Evolutionary conservation across 208 protist species (phyloP), one percentile per base, ranked within the genome.

Genomic region (Balamuthia mandrillaris): DNA sequence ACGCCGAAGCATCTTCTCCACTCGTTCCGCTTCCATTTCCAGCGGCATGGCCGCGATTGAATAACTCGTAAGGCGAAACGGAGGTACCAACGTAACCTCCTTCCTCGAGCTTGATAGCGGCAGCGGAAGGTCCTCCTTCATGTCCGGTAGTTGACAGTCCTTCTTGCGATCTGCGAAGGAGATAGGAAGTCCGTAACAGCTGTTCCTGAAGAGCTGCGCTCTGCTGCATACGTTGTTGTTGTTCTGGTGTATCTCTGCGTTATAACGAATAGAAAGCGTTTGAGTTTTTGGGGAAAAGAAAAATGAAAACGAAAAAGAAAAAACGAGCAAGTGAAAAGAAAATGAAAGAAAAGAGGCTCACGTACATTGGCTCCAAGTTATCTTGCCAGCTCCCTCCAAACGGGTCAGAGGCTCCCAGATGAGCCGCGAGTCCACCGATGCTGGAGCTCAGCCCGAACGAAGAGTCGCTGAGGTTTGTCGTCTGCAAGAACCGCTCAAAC

Each of bases 131-230:
- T 14, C 33, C 5, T 2, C 37, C 24, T 9, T 12, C 33, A 7
- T 12, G 27, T 7, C 21, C 14, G 42, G n/a, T 31, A n/a, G 14
- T 21, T 4, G 49, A 39, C 3, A 45, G 49, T 1, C 66, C 66
- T n/a, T 77, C 66, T 29, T 77, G 66, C 41, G 66, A 77, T n/a
- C 44, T 56, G 14, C 66, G 66, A 14, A 77, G 66, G 21, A 77
- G 66, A 18, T 77, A 45, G 42, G 66, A 39, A 18, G 66, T 77
- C 66, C 54, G 49, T 24, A 77, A 45, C 24, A 77, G 66, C 66
- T 77, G 66, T 29, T 77, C 44, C 42, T 77, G 66, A 24, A 77
- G 44, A 24, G 49, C 66, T 4, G 66, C 66, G 5, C 44, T 77
- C 42, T 77, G 66, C 10, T 54, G 49, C 66, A 77, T 77, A n/a